These are phyloP conservation scores for Asclepias syriaca DNA, from an alignment of 257 asterid genomes.

Conservation along the genomic window DNA sequence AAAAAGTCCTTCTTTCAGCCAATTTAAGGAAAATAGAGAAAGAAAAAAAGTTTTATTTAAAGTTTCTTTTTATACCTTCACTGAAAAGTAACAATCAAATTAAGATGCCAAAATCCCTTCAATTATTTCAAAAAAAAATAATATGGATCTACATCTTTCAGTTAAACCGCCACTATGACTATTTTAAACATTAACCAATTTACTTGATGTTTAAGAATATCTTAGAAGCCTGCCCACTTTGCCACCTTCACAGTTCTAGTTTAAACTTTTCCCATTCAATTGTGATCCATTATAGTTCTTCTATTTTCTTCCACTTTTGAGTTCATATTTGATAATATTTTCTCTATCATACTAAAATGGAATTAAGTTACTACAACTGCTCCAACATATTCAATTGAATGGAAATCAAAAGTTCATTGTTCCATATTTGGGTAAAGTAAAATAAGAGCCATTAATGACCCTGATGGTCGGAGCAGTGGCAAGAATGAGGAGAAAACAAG, in stretches of 20 bases:
- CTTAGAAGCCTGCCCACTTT: neutral
- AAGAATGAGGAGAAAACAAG: neutral
- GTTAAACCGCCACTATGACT: neutral
- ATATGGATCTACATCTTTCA: neutral
- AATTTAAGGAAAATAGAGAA: neutral
- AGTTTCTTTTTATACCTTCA: neutral
- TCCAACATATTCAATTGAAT: neutral
- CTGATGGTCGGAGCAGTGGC: neutral
- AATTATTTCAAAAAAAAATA: neutral
- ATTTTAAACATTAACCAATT: neutral
- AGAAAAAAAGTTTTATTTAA: neutral
- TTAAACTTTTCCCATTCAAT: neutral
- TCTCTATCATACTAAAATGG: neutral
- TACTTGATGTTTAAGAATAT: neutral
- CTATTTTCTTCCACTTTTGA: neutral
- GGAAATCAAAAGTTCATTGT: neutral
- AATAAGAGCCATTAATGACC: neutral
- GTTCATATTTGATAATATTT: neutral
- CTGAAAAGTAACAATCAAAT: neutral
- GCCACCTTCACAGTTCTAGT: neutral
- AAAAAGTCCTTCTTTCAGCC: neutral
- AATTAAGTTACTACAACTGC: neutral
- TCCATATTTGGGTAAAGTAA: neutral
- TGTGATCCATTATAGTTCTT: neutral
- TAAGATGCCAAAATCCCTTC: neutral